Evolutionary conservation across 2,329 filamentous ascomycete genomes (phyloP).

Genomic region (Colletotrichum euphorbiae): DNA sequence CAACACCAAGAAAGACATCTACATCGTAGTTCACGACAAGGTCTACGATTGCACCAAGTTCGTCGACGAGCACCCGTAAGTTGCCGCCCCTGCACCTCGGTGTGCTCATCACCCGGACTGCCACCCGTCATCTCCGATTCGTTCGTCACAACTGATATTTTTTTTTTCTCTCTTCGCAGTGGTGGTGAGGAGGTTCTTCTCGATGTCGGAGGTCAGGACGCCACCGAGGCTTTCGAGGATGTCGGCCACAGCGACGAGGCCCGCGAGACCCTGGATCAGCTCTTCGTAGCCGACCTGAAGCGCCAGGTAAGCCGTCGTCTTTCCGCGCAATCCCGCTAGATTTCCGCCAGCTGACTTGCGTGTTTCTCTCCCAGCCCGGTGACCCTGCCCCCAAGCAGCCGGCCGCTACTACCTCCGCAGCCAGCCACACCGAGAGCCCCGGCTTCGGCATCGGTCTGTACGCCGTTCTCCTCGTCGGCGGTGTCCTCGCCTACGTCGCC

Average conservation of each 20-base stretch:
- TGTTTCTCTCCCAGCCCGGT: constrained; percentile 67
- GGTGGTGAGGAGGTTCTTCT: constrained; percentile 98
- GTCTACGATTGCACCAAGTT: constrained; percentile 92
- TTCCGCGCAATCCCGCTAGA: neutral
- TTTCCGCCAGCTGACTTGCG: constrained; percentile 42
- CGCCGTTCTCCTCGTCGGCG: constrained; percentile 82
- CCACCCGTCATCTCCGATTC: neutral
- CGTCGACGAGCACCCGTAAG: constrained; percentile 93
- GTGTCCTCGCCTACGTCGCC: constrained; percentile 79
- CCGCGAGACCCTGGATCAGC: constrained; percentile 86
- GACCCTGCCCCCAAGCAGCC: constrained; percentile 79
- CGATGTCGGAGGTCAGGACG: constrained; percentile 95
- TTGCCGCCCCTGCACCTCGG: neutral
- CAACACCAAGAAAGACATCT: constrained; percentile 94
- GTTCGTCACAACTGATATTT: constrained; percentile 12
- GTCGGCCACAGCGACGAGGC: constrained; percentile 99
- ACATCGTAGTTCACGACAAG: constrained; percentile 93
- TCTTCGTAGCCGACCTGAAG: constrained; percentile 83
- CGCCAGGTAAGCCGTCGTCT: constrained; percentile 71
- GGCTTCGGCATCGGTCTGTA: constrained; percentile 84
- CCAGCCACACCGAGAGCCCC: constrained; percentile 60
- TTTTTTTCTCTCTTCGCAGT: constrained; percentile 59
- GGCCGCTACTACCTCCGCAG: constrained; percentile 60
- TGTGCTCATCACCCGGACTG: constrained; percentile 35
- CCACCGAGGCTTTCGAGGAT: constrained; percentile 98